Conservation (phyloP, 176 grass and related monocot genomes). For the Guadua angustifolia region DNA sequence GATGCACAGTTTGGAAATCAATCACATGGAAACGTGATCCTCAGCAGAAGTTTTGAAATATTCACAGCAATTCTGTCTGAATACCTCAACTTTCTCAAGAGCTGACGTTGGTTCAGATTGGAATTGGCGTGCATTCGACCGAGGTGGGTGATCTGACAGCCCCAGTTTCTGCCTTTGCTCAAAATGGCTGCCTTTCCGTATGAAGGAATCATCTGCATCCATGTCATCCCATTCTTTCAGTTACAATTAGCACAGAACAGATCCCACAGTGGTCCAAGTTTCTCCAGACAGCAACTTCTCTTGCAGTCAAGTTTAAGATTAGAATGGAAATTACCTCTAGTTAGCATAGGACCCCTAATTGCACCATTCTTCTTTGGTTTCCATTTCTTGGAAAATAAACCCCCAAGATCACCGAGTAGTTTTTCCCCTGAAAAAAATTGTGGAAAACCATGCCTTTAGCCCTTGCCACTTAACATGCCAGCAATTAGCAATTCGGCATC, state of each 20-base stretch:
- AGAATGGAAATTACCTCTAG: conserved; percentile 53
- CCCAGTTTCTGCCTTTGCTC: conserved; percentile 82
- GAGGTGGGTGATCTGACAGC: conserved; percentile 45
- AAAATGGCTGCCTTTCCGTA: conserved; percentile 67
- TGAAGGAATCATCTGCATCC: conserved; percentile 79
- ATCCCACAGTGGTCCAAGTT: neutral
- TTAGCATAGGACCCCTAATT: conserved; percentile 75
- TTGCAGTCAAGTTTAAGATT: neutral
- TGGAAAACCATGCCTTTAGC: neutral
- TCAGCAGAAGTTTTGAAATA: neutral
- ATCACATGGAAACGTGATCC: neutral
- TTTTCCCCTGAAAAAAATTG: conserved; percentile 67
- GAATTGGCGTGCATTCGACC: conserved; percentile 51
- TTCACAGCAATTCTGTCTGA: neutral
- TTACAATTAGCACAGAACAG: neutral
- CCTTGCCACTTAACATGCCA: neutral
- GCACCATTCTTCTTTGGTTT: conserved; percentile 71
- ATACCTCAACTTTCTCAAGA: conserved; percentile 83
- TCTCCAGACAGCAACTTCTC: neutral
- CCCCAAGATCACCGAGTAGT: conserved; percentile 80
- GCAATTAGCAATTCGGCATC: neutral
- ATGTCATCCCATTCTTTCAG: conserved; percentile 22
- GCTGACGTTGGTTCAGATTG: conserved; percentile 55
- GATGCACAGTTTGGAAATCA: neutral
- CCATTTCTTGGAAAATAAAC: conserved; percentile 90